A percentile compares a stretch with the other conserved stretches of the same genome.
Evolutionary conservation across 1,139 yeast genomes (phyloP).

Genomic region (Suhomyces terraborum): DNA sequence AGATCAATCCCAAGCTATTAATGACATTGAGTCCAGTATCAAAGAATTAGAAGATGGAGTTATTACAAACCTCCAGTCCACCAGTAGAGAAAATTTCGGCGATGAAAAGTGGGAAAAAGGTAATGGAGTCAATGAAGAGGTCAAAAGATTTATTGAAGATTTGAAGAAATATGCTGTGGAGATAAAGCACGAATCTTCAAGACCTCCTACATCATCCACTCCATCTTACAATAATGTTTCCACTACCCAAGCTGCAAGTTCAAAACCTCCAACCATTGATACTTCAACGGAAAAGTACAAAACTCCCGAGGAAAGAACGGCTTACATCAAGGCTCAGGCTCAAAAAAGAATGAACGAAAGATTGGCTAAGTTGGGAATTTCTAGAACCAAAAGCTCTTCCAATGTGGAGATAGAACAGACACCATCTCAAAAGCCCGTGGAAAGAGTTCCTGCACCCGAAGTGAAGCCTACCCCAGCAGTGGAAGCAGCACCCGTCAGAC

Average conservation of each 20-base stretch:
- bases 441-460: neutral
- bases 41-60: conserved; percentile 70
- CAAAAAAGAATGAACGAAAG: conserved; percentile 87
- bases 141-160: conserved; percentile 61
- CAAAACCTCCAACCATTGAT: neutral
- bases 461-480: neutral
- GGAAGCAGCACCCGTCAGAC: no score
- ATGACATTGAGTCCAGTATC: conserved; percentile 75
- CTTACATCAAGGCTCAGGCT: conserved; percentile 87
- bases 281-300: conserved; percentile 23
- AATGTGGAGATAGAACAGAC: neutral
- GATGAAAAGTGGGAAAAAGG: conserved; percentile 85
- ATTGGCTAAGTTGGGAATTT: conserved; percentile 80
- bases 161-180: conserved; percentile 35
- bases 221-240: conserved; percentile 8
- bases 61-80: conserved; percentile 43
- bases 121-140: conserved; percentile 66
- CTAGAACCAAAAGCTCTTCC: conserved; percentile 35
- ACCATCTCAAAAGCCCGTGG: neutral
- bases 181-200: neutral
- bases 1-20: conserved; percentile 58
- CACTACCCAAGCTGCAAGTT: neutral
- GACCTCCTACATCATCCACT: conserved; percentile 12
- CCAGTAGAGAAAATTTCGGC: conserved; percentile 53
- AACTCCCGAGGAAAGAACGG: conserved; percentile 70